Base-by-base conservation (phyloP, 768 basidiomycete species). In the Russula vinacea region DNA sequence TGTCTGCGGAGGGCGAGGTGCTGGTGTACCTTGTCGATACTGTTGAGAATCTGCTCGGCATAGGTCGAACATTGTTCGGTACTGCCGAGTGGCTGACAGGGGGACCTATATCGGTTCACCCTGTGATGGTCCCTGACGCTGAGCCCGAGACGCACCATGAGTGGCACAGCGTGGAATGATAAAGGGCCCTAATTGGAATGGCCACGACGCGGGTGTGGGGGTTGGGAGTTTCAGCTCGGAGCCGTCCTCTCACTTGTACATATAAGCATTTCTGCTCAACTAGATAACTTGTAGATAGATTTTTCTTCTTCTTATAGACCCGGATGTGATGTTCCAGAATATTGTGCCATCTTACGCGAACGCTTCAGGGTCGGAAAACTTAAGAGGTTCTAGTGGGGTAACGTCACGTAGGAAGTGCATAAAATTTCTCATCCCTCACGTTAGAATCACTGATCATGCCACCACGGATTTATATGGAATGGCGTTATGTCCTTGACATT, bases 21-120 rank as follows among this genome's bases (percentile, higher is more conserved):
- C 64, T 80, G 71, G 71, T 73, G 44, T 73, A 78, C 49, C 63
- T 82, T 65, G 79, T 81, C 29, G 75, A 77, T 42, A 74, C 77
- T 10, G 70, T 81, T 9, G 79, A 82, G 60, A 74, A 75, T 49
- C 67, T 82, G 29, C 69, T 80, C 26, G 74, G 77, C 32, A 62
- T 78, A 8, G 74, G 76, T 32, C 76, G 80, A 2, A 71, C 76
- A 49, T 66, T 81, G 26, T 81, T 83, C 64, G 79, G 82, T 2
- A 78, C 78, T 10, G 76, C 78, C 6, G 70, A 76, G 32, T 81
- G 81, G 80, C 67, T 79, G 68, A 74, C 71, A 40, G 69, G 70
- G 42, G 69, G 70, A 6, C 55, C 59, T 3, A 6, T 35, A 14
- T 49, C 39, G 22, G 22, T 33, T 5, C 32, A 35, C 2, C 29